Percentiles rank a stretch among this genome's conserved stretches.
These are phyloP conservation scores for Penicillium sp. DNA, from an alignment of 2,329 filamentous ascomycete genomes.

Conservation along the genomic window DNA sequence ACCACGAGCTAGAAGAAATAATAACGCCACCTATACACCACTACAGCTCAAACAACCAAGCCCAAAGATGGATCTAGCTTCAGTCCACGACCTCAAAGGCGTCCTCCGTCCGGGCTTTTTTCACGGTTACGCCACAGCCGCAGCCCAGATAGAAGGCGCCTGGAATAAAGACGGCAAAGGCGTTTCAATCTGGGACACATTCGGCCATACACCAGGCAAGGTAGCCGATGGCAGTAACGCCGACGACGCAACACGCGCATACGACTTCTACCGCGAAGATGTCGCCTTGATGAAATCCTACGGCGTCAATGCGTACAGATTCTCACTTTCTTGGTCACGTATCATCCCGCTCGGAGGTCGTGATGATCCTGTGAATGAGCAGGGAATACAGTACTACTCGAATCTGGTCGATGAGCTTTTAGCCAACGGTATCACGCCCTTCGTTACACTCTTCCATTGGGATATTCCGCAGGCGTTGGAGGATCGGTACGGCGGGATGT, in stretches of 20 bases:
- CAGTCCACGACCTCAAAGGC: slow-evolving; percentile 28
- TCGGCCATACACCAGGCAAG: slow-evolving; percentile 72
- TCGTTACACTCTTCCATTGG: slow-evolving; percentile 82
- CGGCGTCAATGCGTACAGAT: slow-evolving; percentile 72
- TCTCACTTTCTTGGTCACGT: slow-evolving; percentile 73
- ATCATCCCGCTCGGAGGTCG: slow-evolving; percentile 77
- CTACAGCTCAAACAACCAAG: not conserved
- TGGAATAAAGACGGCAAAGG: slow-evolving; percentile 71
- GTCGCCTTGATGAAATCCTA: slow-evolving; percentile 71
- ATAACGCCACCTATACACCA: not conserved
- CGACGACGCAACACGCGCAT: slow-evolving; percentile 75
- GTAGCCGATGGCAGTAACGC: slow-evolving; percentile 73
- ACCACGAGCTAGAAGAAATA: not conserved
- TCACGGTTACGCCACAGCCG: slow-evolving; percentile 32
- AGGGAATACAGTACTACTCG: slow-evolving; percentile 73
- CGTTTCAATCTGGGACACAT: slow-evolving; percentile 79
- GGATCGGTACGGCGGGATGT: slow-evolving; percentile 72
- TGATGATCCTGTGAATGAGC: slow-evolving; percentile 72
- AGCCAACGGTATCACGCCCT: slow-evolving; percentile 69
- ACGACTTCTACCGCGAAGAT: slow-evolving; percentile 72
- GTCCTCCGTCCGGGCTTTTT: slow-evolving; percentile 28
- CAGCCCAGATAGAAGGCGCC: slow-evolving; percentile 71
- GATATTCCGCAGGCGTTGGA: slow-evolving; percentile 74
- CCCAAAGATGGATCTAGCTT: slow-evolving; percentile 23
- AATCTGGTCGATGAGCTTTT: slow-evolving; percentile 73